phyloP scores from a whole-genome alignment of 1,139 yeast genomes.

The Wickerhamomyces sp. region DNA sequence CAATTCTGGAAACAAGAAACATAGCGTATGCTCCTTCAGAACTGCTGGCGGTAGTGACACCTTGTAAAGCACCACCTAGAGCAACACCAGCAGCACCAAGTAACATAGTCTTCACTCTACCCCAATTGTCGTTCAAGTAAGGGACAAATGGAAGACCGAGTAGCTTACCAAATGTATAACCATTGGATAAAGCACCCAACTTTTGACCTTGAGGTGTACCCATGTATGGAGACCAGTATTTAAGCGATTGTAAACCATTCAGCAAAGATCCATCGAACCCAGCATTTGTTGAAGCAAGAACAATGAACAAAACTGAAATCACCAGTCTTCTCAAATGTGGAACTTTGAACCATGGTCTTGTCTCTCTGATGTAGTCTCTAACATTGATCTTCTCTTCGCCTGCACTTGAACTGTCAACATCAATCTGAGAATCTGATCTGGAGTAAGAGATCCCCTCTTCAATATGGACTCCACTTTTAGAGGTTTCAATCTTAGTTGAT shows the following conservation, averaged over 20 bases:
- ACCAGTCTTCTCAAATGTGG: constrained; percentile 33
- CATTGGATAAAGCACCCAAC: constrained; percentile 43
- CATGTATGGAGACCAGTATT: constrained; percentile 32
- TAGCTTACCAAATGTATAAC: constrained; percentile 43
- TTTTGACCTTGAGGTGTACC: constrained; percentile 37
- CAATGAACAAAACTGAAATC: constrained; percentile 31
- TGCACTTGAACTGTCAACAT: too few species aligned
- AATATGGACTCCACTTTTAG: too few species aligned
- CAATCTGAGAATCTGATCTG: too few species aligned
- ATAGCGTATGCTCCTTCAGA: constrained; percentile 28
- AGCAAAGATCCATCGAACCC: constrained; percentile 50
- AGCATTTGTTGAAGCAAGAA: constrained; percentile 39
- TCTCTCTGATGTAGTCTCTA: constrained; percentile 4
- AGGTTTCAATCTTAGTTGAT: too few species aligned
- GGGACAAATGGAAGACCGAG: constrained; percentile 23
- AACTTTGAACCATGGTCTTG: constrained; percentile 28
- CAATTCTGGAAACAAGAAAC: constrained; percentile 38
- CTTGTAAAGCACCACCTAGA: constrained; percentile 39
- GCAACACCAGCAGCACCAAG: constrained; percentile 34
- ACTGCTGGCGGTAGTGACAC: constrained; percentile 25
- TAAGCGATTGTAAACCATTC: constrained; percentile 44
- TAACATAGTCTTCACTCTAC: constrained; percentile 37
- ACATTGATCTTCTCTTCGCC: background rate
- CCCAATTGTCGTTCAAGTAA: constrained; percentile 36
- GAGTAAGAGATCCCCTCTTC: too few species aligned